Percentiles rank a stretch among this genome's conserved stretches.
Conservation (phyloP, 768 basidiomycete species). For the Mycena belliarum region DNA sequence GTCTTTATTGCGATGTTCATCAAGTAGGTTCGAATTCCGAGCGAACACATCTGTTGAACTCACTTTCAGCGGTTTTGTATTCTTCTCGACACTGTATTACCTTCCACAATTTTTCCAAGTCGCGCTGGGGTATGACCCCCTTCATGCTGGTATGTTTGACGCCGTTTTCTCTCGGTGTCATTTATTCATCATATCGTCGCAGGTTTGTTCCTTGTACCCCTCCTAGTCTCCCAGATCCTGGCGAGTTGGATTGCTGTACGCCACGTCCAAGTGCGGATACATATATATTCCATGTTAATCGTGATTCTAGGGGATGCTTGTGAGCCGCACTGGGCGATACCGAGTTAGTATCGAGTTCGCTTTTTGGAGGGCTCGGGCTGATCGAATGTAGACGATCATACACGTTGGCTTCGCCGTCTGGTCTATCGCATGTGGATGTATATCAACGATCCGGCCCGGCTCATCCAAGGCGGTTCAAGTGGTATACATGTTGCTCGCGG, state of each 20-base stretch:
- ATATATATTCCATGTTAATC: neutral
- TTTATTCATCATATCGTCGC: neutral
- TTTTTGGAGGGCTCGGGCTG: neutral
- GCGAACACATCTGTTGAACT: no score
- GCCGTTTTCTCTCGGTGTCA: no score
- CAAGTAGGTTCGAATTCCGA: slow-evolving; percentile 47
- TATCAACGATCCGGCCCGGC: slow-evolving; percentile 58
- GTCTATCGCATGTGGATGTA: slow-evolving; percentile 68
- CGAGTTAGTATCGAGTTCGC: neutral
- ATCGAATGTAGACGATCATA: slow-evolving; percentile 47
- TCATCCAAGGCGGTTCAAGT: slow-evolving; percentile 53
- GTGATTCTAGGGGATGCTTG: neutral
- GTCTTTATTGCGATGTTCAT: slow-evolving; percentile 73
- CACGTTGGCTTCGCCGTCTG: slow-evolving; percentile 66
- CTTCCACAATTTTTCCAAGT: slow-evolving; percentile 79
- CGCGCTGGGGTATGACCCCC: slow-evolving; percentile 64
- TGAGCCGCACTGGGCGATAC: neutral
- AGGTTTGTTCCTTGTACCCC: slow-evolving; percentile 67
- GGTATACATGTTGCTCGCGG: slow-evolving; percentile 60
- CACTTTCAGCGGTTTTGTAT: slow-evolving; percentile 56
- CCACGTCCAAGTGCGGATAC: no score
- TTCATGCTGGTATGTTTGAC: slow-evolving; percentile 39
- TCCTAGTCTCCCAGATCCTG: slow-evolving; percentile 64
- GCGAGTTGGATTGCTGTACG: slow-evolving; percentile 57
- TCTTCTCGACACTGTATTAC: slow-evolving; percentile 68